Evolutionary conservation across 805 yeast genomes (phyloP).

Genomic region (Wickerhamomyces queroliae): DNA sequence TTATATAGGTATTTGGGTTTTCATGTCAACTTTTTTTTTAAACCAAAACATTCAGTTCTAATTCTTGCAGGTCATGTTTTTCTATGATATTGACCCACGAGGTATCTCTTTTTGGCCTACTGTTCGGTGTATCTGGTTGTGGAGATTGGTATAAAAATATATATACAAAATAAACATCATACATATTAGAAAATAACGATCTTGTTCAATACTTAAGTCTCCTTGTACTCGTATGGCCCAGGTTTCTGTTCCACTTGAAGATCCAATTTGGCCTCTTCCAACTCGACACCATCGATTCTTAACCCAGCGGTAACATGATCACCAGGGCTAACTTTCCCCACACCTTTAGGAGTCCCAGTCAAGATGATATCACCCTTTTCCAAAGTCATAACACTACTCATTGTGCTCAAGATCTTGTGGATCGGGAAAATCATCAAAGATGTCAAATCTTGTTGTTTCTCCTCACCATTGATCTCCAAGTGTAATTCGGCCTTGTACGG

Average conservation of each 20-base stretch:
- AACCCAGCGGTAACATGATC: conserved; percentile 67
- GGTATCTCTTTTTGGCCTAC: no score
- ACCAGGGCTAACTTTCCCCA: conserved; percentile 78
- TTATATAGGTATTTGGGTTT: no score
- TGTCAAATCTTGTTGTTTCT: conserved; percentile 70
- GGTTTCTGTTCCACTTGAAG: conserved; percentile 37
- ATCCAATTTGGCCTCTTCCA: conserved; percentile 39
- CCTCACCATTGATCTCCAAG: conserved; percentile 64
- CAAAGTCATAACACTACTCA: conserved; percentile 87
- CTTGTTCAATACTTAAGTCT: conserved; percentile 27
- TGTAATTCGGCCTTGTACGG: conserved; percentile 65
- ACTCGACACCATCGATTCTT: conserved; percentile 43
- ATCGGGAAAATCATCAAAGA: conserved; percentile 84
- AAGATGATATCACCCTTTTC: conserved; percentile 86
- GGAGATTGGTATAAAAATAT: conserved; percentile 22
- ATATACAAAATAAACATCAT: conserved; percentile 62
- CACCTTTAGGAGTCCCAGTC: conserved; percentile 98
- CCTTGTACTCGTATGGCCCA: conserved; percentile 54
- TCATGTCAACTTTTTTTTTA: no score
- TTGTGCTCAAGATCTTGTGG: conserved; percentile 69
- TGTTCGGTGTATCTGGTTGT: no score
- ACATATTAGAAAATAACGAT: no score
- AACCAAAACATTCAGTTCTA: no score
- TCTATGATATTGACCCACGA: no score
- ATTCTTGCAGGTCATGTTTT: no score